phyloP scores from a whole-genome alignment of 805 yeast species.

The Candida coquimbonensis region DNA sequence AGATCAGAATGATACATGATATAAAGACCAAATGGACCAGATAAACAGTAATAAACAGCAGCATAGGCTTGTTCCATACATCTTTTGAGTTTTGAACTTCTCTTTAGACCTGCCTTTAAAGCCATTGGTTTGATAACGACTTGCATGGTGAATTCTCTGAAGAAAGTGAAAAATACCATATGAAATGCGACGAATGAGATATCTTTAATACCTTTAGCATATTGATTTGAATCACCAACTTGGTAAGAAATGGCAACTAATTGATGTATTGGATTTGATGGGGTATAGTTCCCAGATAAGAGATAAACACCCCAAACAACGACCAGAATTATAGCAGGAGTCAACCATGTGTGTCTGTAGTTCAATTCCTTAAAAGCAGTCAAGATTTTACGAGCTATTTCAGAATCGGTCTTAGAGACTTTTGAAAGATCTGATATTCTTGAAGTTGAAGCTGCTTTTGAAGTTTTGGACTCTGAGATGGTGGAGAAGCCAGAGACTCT shows the following conservation, averaged over 20 bases:
- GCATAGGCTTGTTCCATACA: conserved; percentile 93
- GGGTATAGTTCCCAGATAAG: conserved; percentile 50
- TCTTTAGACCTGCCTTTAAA: conserved; percentile 37
- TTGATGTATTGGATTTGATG: conserved; percentile 53
- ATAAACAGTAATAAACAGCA: conserved; percentile 66
- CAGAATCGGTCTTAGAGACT: conserved; percentile 38
- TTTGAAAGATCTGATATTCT: conserved; percentile 29
- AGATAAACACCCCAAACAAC: conserved; percentile 38
- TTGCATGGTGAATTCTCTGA: conserved; percentile 89
- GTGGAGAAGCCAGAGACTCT: conserved; percentile 62
- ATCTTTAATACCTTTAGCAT: conserved; percentile 86
- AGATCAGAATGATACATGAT: conserved; percentile 79
- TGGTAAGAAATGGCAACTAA: conserved; percentile 62
- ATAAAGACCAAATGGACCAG: conserved; percentile 84
- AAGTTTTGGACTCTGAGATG: conserved; percentile 42
- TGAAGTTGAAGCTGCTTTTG: conserved; percentile 32
- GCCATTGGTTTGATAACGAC: conserved; percentile 71
- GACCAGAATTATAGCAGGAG: conserved; percentile 47
- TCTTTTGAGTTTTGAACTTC: conserved; percentile 53
- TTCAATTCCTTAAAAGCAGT: conserved; percentile 52
- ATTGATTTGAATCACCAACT: conserved; percentile 54
- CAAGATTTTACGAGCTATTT: conserved; percentile 48
- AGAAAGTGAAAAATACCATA: conserved; percentile 82
- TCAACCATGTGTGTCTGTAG: conserved; percentile 61
- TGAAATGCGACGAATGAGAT: conserved; percentile 70